Conservation (phyloP, 2,329 filamentous ascomycete species). For the Trichophyton equinum region DNA sequence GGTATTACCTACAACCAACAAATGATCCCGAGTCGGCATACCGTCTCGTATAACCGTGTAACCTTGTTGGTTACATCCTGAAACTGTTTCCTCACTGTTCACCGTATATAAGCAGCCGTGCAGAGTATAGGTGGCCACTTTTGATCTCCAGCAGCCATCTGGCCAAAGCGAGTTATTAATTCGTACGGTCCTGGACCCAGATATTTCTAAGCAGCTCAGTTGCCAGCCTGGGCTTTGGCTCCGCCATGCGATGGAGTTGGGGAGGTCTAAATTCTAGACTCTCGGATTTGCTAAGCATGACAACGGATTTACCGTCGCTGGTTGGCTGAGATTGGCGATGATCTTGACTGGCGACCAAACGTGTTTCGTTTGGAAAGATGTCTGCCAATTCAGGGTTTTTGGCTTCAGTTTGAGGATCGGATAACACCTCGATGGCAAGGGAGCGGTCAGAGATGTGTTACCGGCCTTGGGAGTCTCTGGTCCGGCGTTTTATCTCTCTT, state of each 20-base stretch:
- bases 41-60: not conserved
- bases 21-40: not conserved
- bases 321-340: not conserved
- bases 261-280: not conserved
- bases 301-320: not conserved
- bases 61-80: not conserved
- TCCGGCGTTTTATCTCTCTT: not conserved
- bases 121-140: not conserved
- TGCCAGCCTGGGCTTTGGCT: not conserved
- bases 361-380: not conserved
- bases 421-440: not conserved
- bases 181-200: not conserved
- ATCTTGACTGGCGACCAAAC: not conserved
- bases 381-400: not conserved
- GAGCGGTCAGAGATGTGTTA: not conserved
- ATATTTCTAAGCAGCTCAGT: not conserved
- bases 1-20: not conserved
- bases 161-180: not conserved
- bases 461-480: too few relatives aligned
- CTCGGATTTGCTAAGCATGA: not conserved
- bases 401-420: not conserved
- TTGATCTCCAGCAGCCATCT: not conserved
- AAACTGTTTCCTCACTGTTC: not conserved
- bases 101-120: conserved; percentile 1
- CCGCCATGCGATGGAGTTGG: not conserved